Evolutionary conservation across 257 asterid genomes (phyloP).

Genomic region (Cinchona pubescens): DNA sequence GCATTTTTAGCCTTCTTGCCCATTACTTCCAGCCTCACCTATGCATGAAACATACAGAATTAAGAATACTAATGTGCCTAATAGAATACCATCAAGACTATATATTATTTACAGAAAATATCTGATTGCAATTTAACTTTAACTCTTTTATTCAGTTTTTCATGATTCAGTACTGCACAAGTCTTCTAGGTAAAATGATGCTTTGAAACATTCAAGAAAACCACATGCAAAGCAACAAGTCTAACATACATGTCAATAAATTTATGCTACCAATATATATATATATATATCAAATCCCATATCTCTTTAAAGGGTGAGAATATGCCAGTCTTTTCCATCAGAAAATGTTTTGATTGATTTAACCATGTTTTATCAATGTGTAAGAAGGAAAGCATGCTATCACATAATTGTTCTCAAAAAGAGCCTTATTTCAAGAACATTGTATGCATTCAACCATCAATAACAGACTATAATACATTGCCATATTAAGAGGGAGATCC

Average conservation of each 20-base stretch:
- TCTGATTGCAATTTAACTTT: not conserved
- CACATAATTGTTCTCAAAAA: not conserved
- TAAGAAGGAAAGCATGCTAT: not conserved
- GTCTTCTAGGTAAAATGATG: not conserved
- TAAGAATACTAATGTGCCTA: not conserved
- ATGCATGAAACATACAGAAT: slow-evolving; percentile 5
- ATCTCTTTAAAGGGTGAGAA: not conserved
- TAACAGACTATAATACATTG: no score
- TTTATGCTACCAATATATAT: not conserved
- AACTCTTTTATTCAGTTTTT: not conserved
- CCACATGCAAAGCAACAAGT: not conserved
- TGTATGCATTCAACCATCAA: not conserved
- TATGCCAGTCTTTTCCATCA: not conserved
- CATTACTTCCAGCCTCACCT: slow-evolving; percentile 89
- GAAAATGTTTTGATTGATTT: not conserved
- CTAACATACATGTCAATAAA: not conserved
- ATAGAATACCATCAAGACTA: not conserved
- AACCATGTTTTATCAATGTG: not conserved
- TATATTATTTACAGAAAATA: no score
- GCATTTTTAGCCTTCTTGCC: slow-evolving; percentile 94
- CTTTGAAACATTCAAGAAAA: not conserved
- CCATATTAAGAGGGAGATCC: not conserved
- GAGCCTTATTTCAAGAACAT: not conserved
- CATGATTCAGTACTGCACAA: not conserved
- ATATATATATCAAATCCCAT: not conserved